phyloP scores from a whole-genome alignment of 176 grass and related monocot species.

The Aegilops bicornis region DNA sequence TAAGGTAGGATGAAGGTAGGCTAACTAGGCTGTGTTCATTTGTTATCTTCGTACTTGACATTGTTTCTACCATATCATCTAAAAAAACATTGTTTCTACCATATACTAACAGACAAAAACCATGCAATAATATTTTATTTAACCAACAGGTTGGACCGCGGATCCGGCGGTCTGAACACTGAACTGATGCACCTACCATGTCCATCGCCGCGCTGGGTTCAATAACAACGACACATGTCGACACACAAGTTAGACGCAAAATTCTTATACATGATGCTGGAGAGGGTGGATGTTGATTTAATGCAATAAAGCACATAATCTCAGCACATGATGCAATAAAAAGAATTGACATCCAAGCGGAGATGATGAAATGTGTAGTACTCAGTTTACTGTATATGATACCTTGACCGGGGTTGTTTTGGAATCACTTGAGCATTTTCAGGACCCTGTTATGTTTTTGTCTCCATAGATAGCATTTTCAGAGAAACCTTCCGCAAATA shows the following conservation, averaged over 20 bases:
- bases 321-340: background rate
- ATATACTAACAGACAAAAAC: background rate
- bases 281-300: background rate
- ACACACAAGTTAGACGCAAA: background rate
- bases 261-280: background rate
- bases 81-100: background rate
- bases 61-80: background rate
- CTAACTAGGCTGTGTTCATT: too few species aligned
- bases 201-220: background rate
- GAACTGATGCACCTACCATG: background rate
- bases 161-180: background rate
- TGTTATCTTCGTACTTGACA: background rate
- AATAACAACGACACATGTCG: background rate
- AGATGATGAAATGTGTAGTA: background rate
- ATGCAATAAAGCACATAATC: background rate
- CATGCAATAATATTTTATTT: background rate
- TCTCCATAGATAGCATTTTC: background rate
- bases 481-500: background rate
- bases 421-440: background rate
- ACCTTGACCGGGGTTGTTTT: background rate
- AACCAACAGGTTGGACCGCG: background rate
- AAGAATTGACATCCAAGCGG: background rate
- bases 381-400: background rate
- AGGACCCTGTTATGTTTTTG: background rate
- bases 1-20: too few species aligned